phyloP scores from a whole-genome alignment of 1,284 basidiomycete species.

The Cerioporus squamosus region DNA sequence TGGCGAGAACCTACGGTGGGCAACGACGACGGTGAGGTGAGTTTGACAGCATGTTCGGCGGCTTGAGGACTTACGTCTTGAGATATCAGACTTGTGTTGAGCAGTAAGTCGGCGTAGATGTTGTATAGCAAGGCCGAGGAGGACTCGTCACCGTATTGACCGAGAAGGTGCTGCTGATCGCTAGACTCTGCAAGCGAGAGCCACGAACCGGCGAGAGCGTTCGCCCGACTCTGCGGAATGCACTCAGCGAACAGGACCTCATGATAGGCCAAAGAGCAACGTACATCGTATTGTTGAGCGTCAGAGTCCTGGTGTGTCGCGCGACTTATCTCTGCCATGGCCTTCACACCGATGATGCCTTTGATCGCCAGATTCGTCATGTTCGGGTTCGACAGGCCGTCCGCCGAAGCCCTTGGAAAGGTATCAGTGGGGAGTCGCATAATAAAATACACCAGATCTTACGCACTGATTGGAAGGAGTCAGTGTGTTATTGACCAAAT shows the following conservation, averaged over 20 bases:
- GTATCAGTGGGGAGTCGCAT: not conserved
- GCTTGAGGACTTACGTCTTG: conserved; percentile 21
- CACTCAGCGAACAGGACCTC: not conserved
- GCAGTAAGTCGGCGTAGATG: conserved; percentile 64
- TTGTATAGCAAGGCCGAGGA: conserved; percentile 71
- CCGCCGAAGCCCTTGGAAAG: conserved; percentile 56
- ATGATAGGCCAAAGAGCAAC: conserved; percentile 15
- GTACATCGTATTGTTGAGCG: conserved; percentile 53
- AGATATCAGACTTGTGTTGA: conserved; percentile 35
- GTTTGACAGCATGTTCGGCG: not conserved
- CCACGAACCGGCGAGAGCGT: conserved; percentile 29
- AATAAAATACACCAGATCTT: too few species aligned
- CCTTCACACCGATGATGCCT: conserved; percentile 68
- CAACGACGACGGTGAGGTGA: not conserved
- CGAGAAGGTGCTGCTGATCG: conserved; percentile 37
- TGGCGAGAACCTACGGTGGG: conserved; percentile 1
- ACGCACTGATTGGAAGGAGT: conserved; percentile 54
- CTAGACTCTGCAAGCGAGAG: conserved; percentile 40
- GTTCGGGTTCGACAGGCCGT: conserved; percentile 51
- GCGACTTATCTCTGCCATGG: conserved; percentile 61
- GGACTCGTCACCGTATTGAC: conserved; percentile 46
- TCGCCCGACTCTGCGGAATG: conserved; percentile 17
- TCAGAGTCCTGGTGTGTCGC: conserved; percentile 51
- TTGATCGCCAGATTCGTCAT: conserved; percentile 81
- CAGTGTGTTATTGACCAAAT: conserved; percentile 63